Base-by-base conservation (phyloP, 2,329 filamentous ascomycete species). In the Aspergillus brasiliensis region DNA sequence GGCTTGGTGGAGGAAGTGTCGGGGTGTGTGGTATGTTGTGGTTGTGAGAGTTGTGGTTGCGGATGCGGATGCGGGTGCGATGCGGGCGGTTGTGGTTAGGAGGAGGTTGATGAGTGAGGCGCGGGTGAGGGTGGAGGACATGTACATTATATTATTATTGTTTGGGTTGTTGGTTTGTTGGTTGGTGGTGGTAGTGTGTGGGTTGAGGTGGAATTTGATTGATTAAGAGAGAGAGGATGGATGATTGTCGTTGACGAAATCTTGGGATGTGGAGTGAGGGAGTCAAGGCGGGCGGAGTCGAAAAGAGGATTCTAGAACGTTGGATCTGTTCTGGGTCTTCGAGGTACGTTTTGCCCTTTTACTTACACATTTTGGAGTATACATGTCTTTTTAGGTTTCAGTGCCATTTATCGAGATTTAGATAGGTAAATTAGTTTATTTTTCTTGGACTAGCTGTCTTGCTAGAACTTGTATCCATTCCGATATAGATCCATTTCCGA, bases 51-150 rank as follows among this genome's bases (percentile, higher is more conserved):
- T 13, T 28, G 25, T 31, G 38, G 52, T 48, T 17, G 60, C n/a
- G 40, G 54, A 57, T 17, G 60, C n/a, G 40, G 54, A 57, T 40
- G 56, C 27, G 31, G 58, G 44, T 34, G 65, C 57, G 37, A 60
- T 19, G 69, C 66, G 51, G 68, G 71, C 7, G 56, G 67, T 38
- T 11, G 69, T 52, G 4, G 68, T 51, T 11, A 59, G 21, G 62
- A 68, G 46, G 69, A 61, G 60, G 54, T 67, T 67, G 51, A 75
- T 60, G 55, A 74, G 62, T 25, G 71, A 69, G 40, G 67, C 64
- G 58, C 70, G 71, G 56, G 67, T 71, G 44, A 66, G 8, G 44
- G 65, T 66, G 57, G 65, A 65, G 49, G 69, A 69, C 52, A 70
- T 65, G 58, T 69, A 69, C 72, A 75, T 73, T 42, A 56, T 62